Evolutionary conservation across 768 basidiomycete species (phyloP), one percentile per base, ranked within the genome.

Genomic region (Amanita exitialis): DNA sequence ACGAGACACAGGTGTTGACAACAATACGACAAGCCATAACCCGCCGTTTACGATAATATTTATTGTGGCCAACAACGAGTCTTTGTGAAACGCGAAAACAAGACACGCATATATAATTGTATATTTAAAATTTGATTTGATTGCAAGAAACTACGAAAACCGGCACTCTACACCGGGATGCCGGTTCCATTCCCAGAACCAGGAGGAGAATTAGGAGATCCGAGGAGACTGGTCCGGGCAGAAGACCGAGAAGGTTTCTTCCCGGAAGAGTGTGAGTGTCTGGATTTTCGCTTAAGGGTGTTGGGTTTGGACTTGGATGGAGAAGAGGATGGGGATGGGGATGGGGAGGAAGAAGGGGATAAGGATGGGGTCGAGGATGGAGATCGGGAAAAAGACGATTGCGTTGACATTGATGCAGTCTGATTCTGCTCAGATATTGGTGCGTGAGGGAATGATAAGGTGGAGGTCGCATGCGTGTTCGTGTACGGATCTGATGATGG

Each of bases 261-360:
- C 10, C 13, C 35, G 4, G 45, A n/a, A 25, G 47, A 38, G 13
- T 23, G 20, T 6, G 49, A 38, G 20, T 42, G 27, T 42, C 27
- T 49, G 10, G 49, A 42, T 41, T 34, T 49, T 23, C 49, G 49
- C 42, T 49, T 49, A 10, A 42, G 38, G 5, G 49, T 41, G 16
- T 39, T 42, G 49, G 49, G 39, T 42, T 42, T 49, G 18, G 27
- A 34, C 2, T 47, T 48, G 15, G 57, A 57, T 21, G 54, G 34
- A 47, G 55, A 54, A 30, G 54, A 13, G n/a, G 51, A 47, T 35
- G 53, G 47, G 18, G 51, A 39, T 12, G 49, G 25, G 23, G 56
- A 35, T 9, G 58, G 32, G 25, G 45, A 39, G 13, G 44, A 16
- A n/a, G 55, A 25, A 15, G 46, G 12, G 6, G 18, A 35, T 10